Evolutionary conservation across 345 rosid species (phyloP).

Genomic region (Camelina sativa): DNA sequence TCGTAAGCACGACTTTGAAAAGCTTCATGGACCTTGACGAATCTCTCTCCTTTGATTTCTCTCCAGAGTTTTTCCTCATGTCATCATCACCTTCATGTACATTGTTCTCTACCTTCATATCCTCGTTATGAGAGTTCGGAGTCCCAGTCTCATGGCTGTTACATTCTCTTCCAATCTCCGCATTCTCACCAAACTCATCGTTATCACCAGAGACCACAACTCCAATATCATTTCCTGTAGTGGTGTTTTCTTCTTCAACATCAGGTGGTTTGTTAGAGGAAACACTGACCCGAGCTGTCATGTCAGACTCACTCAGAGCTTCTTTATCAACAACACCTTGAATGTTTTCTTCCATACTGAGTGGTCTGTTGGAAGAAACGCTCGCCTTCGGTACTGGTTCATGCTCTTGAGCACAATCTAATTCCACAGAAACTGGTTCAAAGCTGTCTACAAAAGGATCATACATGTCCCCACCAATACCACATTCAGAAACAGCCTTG

Average conservation of each 20-base stretch:
- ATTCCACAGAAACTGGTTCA: conserved; percentile 60
- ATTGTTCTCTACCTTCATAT: conserved; percentile 37
- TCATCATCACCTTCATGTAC: conserved; percentile 67
- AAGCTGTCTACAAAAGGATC: conserved; percentile 90
- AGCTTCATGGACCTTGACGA: conserved; percentile 65
- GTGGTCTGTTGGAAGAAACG: conserved; percentile 54
- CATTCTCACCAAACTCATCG: conserved; percentile 76
- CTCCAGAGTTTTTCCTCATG: conserved; percentile 37
- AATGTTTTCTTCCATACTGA: conserved; percentile 64
- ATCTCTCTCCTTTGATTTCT: conserved; percentile 46
- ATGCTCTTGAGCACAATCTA: conserved; percentile 47
- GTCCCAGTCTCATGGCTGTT: conserved; percentile 62
- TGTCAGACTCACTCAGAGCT: conserved; percentile 39
- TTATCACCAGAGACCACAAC: conserved; percentile 52
- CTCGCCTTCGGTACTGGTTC: conserved; percentile 48
- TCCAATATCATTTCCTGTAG: conserved; percentile 47
- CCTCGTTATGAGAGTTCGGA: conserved; percentile 49
- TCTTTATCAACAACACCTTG: conserved; percentile 54
- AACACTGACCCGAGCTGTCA: conserved; percentile 40
- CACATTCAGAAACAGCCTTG: conserved; percentile 18
- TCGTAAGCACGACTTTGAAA: conserved; percentile 76
- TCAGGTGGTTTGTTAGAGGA: conserved; percentile 62
- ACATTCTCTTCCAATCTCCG: conserved; percentile 62
- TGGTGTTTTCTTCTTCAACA: conserved; percentile 64
- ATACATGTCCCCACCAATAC: conserved; percentile 59